Evolutionary conservation across 768 basidiomycete genomes (phyloP).

Genomic region (Russula virescens): DNA sequence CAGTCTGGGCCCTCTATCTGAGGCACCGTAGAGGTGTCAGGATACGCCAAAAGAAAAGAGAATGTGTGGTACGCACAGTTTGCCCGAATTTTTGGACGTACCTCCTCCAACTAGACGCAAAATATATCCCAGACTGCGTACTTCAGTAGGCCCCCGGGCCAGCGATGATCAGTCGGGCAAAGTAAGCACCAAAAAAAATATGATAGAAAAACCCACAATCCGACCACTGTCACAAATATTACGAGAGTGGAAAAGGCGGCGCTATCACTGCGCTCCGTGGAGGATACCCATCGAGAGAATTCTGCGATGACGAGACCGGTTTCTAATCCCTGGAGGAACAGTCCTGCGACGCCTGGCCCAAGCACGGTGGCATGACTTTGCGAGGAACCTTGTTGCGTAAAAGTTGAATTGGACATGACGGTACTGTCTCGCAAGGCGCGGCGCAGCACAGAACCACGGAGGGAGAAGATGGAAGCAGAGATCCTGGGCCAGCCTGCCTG

Average conservation of each 20-base stretch:
- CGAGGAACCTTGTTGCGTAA: too few relatives aligned
- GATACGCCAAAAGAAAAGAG: not conserved
- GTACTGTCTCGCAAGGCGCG: not conserved
- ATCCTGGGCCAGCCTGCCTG: too few relatives aligned
- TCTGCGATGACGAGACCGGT: constrained; percentile 9
- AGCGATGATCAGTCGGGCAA: not conserved
- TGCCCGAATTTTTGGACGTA: constrained; percentile 2
- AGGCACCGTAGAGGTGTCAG: not conserved
- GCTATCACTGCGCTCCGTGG: not conserved
- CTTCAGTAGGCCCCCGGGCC: not conserved
- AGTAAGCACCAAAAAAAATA: too few relatives aligned
- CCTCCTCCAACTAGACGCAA: not conserved
- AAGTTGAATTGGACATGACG: not conserved
- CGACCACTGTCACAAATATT: constrained; percentile 8
- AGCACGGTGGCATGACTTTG: constrained; percentile 6
- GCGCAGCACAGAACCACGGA: too few relatives aligned
- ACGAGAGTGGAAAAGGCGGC: not conserved
- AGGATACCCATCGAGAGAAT: constrained; percentile 11
- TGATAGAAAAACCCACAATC: not conserved
- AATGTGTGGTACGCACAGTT: not conserved
- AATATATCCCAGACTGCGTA: constrained; percentile 2
- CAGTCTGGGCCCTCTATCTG: not conserved
- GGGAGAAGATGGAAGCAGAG: too few relatives aligned
- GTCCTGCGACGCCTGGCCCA: not conserved
- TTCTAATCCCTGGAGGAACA: constrained; percentile 3